Percentiles rank a stretch among this genome's conserved stretches.
These are phyloP conservation scores for Setaria viridis DNA, from an alignment of 202 grass and related monocot genomes.

Conservation along the genomic window DNA sequence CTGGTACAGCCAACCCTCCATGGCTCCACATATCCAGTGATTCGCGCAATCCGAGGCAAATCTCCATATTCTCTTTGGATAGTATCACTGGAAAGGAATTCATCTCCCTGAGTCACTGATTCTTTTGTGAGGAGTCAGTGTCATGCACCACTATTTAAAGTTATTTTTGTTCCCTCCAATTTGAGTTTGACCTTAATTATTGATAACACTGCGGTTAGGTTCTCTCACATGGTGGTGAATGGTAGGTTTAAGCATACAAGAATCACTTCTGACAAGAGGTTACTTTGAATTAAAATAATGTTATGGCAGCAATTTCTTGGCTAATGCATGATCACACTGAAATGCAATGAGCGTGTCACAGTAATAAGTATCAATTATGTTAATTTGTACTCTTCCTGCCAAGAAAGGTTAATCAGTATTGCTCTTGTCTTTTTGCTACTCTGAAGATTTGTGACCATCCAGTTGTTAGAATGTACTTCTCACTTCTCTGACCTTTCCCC, in stretches of 20 bases:
- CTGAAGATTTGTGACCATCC: slow-evolving; percentile 28
- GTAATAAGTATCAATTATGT: not conserved
- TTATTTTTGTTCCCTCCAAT: slow-evolving; percentile 44
- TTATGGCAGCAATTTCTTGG: not conserved
- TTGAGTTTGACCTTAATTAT: slow-evolving; percentile 35
- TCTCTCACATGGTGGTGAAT: not conserved
- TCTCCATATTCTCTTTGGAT: slow-evolving; percentile 57
- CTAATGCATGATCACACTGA: not conserved
- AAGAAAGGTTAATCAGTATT: not conserved
- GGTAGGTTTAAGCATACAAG: not conserved
- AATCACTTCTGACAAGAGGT: slow-evolving; percentile 3
- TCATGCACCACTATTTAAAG: slow-evolving; percentile 49
- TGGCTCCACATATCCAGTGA: slow-evolving; percentile 2
- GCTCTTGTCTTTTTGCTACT: not conserved
- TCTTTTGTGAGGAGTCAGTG: slow-evolving; percentile 39
- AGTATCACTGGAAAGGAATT: slow-evolving; percentile 40
- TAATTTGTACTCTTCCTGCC: not conserved
- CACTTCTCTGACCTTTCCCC: slow-evolving; percentile 1
- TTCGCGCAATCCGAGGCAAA: slow-evolving; percentile 47
- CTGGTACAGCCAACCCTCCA: not conserved
- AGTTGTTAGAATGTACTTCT: not conserved
- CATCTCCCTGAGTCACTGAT: slow-evolving; percentile 24
- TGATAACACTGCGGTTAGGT: not conserved
- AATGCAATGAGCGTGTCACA: not conserved
- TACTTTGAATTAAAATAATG: slow-evolving; percentile 1